These are phyloP conservation scores for Hypoxylon fragiforme DNA, from an alignment of 495 filamentous ascomycete species.

Conservation along the genomic window DNA sequence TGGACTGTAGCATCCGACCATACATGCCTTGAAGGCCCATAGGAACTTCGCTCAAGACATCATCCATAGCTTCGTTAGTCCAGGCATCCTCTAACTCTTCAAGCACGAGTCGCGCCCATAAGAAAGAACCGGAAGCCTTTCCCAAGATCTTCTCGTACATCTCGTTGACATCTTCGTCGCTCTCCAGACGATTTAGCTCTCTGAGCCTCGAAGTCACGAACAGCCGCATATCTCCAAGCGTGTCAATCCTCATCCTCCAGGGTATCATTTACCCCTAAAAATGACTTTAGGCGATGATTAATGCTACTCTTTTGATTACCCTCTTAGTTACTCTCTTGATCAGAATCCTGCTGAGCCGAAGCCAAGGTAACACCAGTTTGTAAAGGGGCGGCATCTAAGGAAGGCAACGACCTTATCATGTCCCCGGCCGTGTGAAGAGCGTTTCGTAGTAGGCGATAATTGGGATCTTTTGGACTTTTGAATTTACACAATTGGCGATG, in stretches of 20 bases:
- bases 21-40: constrained; percentile 33
- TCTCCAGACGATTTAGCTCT: constrained; percentile 27
- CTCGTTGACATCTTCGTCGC: neutral
- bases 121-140: constrained; percentile 39
- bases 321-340: no score
- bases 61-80: constrained; percentile 36
- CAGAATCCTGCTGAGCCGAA: neutral
- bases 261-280: neutral
- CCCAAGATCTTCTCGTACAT: constrained; percentile 40
- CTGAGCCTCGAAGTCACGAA: constrained; percentile 24
- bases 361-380: neutral
- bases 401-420: constrained; percentile 19
- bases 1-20: constrained; percentile 26
- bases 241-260: constrained; percentile 24
- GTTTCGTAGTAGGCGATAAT: constrained; percentile 38
- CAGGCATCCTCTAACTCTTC: constrained; percentile 34
- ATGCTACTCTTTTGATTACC: no score
- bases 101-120: constrained; percentile 41
- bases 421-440: constrained; percentile 36
- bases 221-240: constrained; percentile 34
- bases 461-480: constrained; percentile 27
- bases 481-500: constrained; percentile 45
- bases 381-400: neutral
- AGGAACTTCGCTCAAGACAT: constrained; percentile 31
- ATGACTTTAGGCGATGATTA: neutral